Evolutionary conservation across 352 stramenopile genomes (phyloP), one percentile per base, ranked within the genome.

Genomic region (Phytopythium boreale): DNA sequence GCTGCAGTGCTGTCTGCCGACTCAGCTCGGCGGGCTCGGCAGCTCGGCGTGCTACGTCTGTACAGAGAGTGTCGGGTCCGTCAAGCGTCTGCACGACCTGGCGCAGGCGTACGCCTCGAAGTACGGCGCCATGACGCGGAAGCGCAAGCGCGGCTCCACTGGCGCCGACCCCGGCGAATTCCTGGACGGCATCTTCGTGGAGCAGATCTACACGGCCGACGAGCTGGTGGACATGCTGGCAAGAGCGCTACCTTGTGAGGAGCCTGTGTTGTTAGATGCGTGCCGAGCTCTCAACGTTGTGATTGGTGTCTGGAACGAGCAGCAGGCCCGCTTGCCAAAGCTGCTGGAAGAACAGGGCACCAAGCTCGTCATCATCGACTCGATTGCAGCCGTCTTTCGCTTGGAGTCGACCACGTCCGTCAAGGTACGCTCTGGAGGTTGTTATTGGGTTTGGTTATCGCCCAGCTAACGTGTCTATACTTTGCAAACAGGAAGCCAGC

Each of bases 281-380:
- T 39, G 8, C 41, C 19, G 41, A 11, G 17, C 41, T 53, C 47
- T 53, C 5, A 53, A 4, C 17, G 46, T 6, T 31, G 22, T 17
- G 4, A 22, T 39, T n/a, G 9, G 10, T 19, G 24, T 52, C 46
- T 27, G 22, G 7, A 12, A 1, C 9, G 14, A 59, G 31, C 47
- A 93, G 84, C 86, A 95, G 82, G 70, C 70, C 12, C 73, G 82
- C 11, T 65, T 95, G 12, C 87, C 87, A 3, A 75, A 71, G 39
- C 66, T 95, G 4, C 56, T 95, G 19, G 78, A 81, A 17, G 76
- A 90, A 43, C 81, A 88, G 52, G 84, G 89, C 55, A 91, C 85
- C 14, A 90, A 89, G 47, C 80, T 95, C 20, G 82, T 95, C 15
- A 76, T 95, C 43, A 70, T 95, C 59, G 87, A 95, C 70, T 92